Conservation (phyloP, 768 basidiomycete genomes). For the Boletus sp. region DNA sequence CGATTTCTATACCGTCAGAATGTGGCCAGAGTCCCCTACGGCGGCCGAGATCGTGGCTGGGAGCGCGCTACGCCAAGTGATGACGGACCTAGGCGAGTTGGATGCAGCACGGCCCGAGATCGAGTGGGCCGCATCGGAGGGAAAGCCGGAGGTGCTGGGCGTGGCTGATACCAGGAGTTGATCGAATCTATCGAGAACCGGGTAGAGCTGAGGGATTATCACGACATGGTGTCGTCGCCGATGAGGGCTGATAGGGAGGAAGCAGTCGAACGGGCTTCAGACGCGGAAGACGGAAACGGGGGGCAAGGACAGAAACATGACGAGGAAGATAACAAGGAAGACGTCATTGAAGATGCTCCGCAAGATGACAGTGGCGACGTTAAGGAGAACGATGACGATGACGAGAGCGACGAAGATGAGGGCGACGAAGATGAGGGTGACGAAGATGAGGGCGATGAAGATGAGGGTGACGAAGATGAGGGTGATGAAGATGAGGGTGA, state of each 20-base stretch:
- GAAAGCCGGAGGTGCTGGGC: constrained; percentile 14
- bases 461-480: too few relatives aligned
- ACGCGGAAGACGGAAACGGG: too few relatives aligned
- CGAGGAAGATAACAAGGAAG: too few relatives aligned
- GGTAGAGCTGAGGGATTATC: neutral
- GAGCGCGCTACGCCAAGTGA: constrained; percentile 16
- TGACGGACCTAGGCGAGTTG: constrained; percentile 16
- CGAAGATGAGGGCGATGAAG: too few relatives aligned
- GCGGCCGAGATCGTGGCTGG: constrained; percentile 9
- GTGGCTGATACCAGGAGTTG: constrained; percentile 18
- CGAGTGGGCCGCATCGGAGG: constrained; percentile 24
- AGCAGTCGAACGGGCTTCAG: too few relatives aligned
- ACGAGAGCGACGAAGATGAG: neutral
- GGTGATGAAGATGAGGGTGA: too few relatives aligned
- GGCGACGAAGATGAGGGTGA: too few relatives aligned
- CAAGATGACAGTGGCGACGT: neutral
- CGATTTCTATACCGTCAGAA: constrained; percentile 23
- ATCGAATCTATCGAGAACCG: constrained; percentile 5
- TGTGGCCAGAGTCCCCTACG: neutral
- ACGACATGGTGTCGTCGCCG: neutral
- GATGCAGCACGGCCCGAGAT: constrained; percentile 16
- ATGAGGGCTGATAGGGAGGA: neutral
- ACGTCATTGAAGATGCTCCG: neutral
- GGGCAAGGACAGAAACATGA: too few relatives aligned
- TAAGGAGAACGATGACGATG: neutral